These are phyloP conservation scores for Boletellus ananiceps DNA, from an alignment of 768 basidiomycete species.

Conservation along the genomic window DNA sequence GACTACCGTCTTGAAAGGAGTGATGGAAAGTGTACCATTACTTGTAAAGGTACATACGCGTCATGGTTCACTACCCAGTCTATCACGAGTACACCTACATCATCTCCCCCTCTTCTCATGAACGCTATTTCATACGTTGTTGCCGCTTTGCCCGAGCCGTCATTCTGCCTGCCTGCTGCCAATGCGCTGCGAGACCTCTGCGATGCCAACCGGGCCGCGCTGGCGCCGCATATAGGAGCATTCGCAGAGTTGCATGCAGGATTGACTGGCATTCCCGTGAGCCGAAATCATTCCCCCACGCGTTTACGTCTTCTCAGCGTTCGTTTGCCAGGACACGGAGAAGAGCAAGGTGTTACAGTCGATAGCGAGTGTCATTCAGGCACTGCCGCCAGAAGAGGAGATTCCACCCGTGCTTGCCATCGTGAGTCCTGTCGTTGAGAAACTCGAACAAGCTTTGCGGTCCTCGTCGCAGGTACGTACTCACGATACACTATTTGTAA, in stretches of 20 bases:
- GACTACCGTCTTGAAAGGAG: not conserved
- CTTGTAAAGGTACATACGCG: conserved; percentile 57
- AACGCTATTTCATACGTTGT: conserved; percentile 66
- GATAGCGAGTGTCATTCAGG: conserved; percentile 91
- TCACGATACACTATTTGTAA: not conserved
- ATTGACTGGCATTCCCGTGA: conserved; percentile 66
- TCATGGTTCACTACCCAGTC: conserved; percentile 70
- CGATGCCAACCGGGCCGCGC: conserved; percentile 80
- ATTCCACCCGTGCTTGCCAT: conserved; percentile 79
- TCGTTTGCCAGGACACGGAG: conserved; percentile 62
- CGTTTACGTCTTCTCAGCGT: not conserved
- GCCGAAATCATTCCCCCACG: conserved; percentile 18
- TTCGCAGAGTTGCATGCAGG: conserved; percentile 83
- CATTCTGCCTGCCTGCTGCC: conserved; percentile 67
- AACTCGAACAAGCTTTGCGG: conserved; percentile 58
- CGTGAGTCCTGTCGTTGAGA: conserved; percentile 67
- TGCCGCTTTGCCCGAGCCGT: conserved; percentile 60
- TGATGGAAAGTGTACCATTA: not conserved
- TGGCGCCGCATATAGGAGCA: conserved; percentile 78
- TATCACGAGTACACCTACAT: conserved; percentile 22
- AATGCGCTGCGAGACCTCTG: conserved; percentile 82
- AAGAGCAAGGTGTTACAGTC: conserved; percentile 88
- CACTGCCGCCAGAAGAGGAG: conserved; percentile 72
- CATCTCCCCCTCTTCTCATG: conserved; percentile 49
- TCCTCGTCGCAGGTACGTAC: conserved; percentile 47